phyloP scores from a whole-genome alignment of 768 basidiomycete species.

The Leucogyrophana mollusca region DNA sequence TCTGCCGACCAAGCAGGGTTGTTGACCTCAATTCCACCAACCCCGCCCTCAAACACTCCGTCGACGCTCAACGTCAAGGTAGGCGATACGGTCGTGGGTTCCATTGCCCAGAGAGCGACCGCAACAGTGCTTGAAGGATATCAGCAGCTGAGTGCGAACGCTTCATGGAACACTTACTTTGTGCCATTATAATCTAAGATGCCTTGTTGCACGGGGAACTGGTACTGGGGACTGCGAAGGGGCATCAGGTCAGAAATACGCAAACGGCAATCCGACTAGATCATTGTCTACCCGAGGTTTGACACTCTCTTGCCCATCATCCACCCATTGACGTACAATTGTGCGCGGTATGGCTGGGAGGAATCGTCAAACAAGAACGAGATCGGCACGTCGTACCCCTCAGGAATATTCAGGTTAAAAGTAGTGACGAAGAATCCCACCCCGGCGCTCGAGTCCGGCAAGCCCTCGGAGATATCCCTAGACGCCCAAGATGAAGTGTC shows the following conservation, averaged over 20 bases:
- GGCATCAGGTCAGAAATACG: neutral
- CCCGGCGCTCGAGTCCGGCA: constrained; percentile 59
- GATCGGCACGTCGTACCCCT: constrained; percentile 62
- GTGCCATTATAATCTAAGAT: constrained; percentile 70
- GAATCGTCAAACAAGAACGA: constrained; percentile 70
- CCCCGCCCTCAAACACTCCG: constrained; percentile 61
- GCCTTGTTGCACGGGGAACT: constrained; percentile 83
- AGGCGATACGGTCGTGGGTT: constrained; percentile 45
- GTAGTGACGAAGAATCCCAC: constrained; percentile 82
- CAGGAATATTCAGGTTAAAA: constrained; percentile 60
- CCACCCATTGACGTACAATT: constrained; percentile 85
- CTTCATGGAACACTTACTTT: constrained; percentile 48
- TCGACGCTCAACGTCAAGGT: constrained; percentile 55
- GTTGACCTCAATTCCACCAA: constrained; percentile 52
- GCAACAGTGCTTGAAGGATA: constrained; percentile 44
- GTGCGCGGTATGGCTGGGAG: constrained; percentile 67
- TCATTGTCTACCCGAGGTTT: constrained; percentile 56
- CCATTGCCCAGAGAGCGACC: constrained; percentile 71
- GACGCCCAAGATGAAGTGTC: constrained; percentile 58
- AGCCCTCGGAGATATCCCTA: constrained; percentile 56
- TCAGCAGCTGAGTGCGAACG: neutral
- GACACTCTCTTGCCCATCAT: constrained; percentile 82
- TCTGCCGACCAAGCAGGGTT: constrained; percentile 57
- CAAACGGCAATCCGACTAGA: constrained; percentile 5
- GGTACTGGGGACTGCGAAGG: constrained; percentile 62